Evolutionary conservation across 202 grass and related monocot genomes (phyloP).

Genomic region (Digitaria exilis): DNA sequence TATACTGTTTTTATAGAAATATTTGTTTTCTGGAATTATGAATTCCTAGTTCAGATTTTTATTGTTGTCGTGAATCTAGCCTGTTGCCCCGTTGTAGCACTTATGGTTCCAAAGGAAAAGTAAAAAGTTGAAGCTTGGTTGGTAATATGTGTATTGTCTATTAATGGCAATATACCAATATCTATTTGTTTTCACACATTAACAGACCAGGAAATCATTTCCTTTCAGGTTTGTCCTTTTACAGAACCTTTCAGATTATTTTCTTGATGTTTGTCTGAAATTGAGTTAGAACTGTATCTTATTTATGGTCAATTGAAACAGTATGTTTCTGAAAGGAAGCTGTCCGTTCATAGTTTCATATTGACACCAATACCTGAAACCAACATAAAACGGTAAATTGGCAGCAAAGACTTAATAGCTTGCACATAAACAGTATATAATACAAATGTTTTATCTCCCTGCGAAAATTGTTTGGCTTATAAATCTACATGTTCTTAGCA

Average conservation of each 20-base stretch:
- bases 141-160: neutral
- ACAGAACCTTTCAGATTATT: constrained; percentile 9
- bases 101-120: constrained; percentile 1
- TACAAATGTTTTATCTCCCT: neutral
- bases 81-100: neutral
- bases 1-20: constrained; percentile 10
- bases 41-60: neutral
- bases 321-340: constrained; percentile 16
- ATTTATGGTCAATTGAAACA: neutral
- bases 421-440: neutral
- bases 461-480: neutral
- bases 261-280: neutral
- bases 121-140: neutral
- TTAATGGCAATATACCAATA: neutral
- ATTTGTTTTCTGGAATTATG: neutral
- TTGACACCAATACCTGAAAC: neutral
- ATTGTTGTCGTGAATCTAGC: neutral
- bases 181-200: neutral
- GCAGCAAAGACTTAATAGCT: neutral
- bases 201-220: neutral
- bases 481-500: neutral
- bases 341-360: constrained; percentile 9
- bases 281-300: constrained; percentile 4
- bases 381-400: neutral
- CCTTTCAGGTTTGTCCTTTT: neutral